phyloP scores from a whole-genome alignment of 1,284 basidiomycete genomes.

The Phellopilus nigrolimitatus region DNA sequence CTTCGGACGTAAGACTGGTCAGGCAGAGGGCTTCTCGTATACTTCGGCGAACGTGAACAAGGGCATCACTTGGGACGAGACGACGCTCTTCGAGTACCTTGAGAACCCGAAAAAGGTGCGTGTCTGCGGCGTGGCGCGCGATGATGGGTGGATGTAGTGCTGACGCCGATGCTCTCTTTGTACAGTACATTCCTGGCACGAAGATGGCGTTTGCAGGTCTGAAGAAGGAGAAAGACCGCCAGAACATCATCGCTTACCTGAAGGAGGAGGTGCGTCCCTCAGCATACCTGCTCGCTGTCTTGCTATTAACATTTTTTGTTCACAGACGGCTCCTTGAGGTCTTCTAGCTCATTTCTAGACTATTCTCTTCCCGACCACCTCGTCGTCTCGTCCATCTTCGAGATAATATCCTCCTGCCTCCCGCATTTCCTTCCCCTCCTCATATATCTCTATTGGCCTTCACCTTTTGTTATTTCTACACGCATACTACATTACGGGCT shows the following conservation, averaged over 20 bases:
- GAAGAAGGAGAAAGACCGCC: slow-evolving; percentile 96
- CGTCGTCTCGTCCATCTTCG: too few relatives aligned
- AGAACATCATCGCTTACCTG: slow-evolving; percentile 79
- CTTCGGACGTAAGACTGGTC: slow-evolving; percentile 88
- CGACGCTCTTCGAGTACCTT: slow-evolving; percentile 92
- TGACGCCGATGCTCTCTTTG: slow-evolving; percentile 19
- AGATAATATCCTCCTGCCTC: too few relatives aligned
- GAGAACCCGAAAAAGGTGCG: slow-evolving; percentile 94
- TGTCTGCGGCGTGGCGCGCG: slow-evolving; percentile 4
- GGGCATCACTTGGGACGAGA: slow-evolving; percentile 80
- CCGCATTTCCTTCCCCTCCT: too few relatives aligned
- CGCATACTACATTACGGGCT: too few relatives aligned
- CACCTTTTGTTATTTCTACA: too few relatives aligned
- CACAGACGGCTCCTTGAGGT: too few relatives aligned
- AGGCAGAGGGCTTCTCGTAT: slow-evolving; percentile 85
- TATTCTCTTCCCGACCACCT: too few relatives aligned
- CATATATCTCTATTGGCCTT: too few relatives aligned
- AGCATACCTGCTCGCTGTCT: too few relatives aligned
- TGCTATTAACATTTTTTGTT: too few relatives aligned
- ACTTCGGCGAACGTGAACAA: slow-evolving; percentile 97
- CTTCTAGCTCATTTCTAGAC: too few relatives aligned
- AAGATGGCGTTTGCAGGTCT: slow-evolving; percentile 98
- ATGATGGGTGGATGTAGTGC: slow-evolving; percentile 2
- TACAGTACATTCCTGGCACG: slow-evolving; percentile 88
- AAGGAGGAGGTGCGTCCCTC: slow-evolving; percentile 56